phyloP scores from a whole-genome alignment of 1,284 basidiomycete species.

The Chalciporus sp. region DNA sequence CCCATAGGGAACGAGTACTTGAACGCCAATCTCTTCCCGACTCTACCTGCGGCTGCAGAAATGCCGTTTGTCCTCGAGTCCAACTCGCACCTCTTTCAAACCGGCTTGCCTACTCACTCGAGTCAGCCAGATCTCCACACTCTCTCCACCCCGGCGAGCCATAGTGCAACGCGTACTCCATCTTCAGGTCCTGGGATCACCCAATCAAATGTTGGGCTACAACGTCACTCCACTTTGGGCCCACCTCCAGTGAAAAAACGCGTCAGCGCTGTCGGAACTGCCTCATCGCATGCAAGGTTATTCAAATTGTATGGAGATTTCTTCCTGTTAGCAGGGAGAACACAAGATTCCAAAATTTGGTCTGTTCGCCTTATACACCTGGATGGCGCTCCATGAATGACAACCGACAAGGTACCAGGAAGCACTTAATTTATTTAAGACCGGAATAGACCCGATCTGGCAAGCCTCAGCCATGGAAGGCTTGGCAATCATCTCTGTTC shows the following conservation, averaged over 20 bases:
- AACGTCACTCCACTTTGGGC: constrained; percentile 54
- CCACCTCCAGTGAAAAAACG: constrained; percentile 57
- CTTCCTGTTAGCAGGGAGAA: constrained; percentile 81
- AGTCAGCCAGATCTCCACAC: constrained; percentile 63
- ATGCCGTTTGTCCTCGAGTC: constrained; percentile 57
- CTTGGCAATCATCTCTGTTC: constrained; percentile 72
- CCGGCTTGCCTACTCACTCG: constrained; percentile 49
- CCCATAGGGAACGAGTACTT: constrained; percentile 76
- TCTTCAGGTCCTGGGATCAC: constrained; percentile 42
- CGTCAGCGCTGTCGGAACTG: constrained; percentile 59
- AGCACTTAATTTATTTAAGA: constrained; percentile 72
- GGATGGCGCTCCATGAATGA: constrained; percentile 25
- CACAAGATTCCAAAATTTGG: constrained; percentile 80
- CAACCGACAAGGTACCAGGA: constrained; percentile 74
- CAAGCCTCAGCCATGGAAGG: constrained; percentile 87
- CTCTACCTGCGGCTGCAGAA: constrained; percentile 58
- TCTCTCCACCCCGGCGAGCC: constrained; percentile 44
- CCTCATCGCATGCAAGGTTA: constrained; percentile 77
- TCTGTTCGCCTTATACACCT: constrained; percentile 38
- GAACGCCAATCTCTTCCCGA: constrained; percentile 64
- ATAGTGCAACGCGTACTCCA: constrained; percentile 55
- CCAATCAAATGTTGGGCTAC: constrained; percentile 31
- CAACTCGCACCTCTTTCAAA: constrained; percentile 42
- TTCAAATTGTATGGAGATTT: constrained; percentile 90
- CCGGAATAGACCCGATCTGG: constrained; percentile 79